Conservation (phyloP, 2,329 filamentous ascomycete genomes). For the Paecilomyces formosus region DNA sequence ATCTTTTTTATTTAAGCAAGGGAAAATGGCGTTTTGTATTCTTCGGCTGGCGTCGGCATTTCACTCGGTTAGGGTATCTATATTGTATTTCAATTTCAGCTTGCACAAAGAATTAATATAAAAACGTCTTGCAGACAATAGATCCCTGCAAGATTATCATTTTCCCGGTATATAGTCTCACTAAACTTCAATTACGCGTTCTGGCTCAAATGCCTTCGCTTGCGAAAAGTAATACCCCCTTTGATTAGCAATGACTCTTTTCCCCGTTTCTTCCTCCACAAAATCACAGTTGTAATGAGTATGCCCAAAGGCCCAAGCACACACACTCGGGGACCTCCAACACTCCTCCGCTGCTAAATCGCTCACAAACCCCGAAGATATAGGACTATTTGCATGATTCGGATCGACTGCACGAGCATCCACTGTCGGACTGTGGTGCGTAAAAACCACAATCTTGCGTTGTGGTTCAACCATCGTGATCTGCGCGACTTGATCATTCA, state of each 20-base stretch:
- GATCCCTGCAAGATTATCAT: neutral
- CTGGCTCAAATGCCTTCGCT: constrained; percentile 7
- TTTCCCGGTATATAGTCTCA: neutral
- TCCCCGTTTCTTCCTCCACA: constrained; percentile 19
- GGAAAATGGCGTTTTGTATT: neutral
- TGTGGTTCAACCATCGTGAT: constrained; percentile 17
- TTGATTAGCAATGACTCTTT: constrained; percentile 34
- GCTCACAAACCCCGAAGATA: constrained; percentile 35
- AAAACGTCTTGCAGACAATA: neutral
- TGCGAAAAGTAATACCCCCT: constrained; percentile 35
- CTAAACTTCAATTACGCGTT: neutral
- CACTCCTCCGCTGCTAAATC: constrained; percentile 33
- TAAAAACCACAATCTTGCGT: constrained; percentile 30
- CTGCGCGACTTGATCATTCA: constrained; percentile 27
- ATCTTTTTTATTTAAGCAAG: neutral
- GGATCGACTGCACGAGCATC: constrained; percentile 22
- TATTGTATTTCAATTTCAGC: neutral
- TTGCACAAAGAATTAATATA: neutral
- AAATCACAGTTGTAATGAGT: constrained; percentile 42
- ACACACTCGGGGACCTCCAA: constrained; percentile 29
- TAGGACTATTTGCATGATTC: constrained; percentile 21
- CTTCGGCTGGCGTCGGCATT: neutral
- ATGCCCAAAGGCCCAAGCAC: constrained; percentile 44
- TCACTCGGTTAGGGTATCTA: neutral
- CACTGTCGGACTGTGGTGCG: constrained; percentile 29